A percentile compares a stretch with the other conserved stretches of the same genome.
Evolutionary conservation across 768 basidiomycete species (phyloP).

Genomic region (Trametes maxima): DNA sequence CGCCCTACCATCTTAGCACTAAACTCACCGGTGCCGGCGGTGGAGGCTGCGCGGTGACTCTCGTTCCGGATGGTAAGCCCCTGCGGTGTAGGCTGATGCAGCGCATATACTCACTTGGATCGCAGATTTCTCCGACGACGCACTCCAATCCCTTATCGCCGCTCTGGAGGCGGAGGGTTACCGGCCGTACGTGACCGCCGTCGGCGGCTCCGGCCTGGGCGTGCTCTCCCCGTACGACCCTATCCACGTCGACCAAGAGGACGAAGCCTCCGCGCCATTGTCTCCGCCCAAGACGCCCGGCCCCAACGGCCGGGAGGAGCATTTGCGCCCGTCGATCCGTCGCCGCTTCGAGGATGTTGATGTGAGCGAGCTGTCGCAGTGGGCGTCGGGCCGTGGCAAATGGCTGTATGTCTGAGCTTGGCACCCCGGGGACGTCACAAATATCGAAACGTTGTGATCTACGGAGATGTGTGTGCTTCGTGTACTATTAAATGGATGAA

Average conservation of each 20-base stretch:
- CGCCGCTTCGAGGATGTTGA: conserved; percentile 47
- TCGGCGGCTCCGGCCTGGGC: conserved; percentile 93
- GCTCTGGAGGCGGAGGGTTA: conserved; percentile 66
- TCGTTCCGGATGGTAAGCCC: conserved; percentile 86
- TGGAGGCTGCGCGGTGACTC: conserved; percentile 95
- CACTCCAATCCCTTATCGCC: conserved; percentile 58
- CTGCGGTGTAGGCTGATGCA: neutral
- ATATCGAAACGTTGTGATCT: neutral
- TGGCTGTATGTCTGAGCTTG: conserved; percentile 61
- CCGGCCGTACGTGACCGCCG: conserved; percentile 85
- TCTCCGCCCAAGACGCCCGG: conserved; percentile 35
- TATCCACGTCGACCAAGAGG: neutral
- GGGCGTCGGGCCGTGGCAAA: conserved; percentile 55
- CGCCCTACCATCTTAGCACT: conserved; percentile 76
- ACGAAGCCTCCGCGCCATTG: conserved; percentile 18
- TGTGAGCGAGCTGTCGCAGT: conserved; percentile 48
- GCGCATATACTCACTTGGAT: neutral
- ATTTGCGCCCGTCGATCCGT: conserved; percentile 28
- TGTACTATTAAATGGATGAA: neutral
- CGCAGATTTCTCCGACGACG: conserved; percentile 70
- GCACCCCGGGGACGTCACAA: neutral
- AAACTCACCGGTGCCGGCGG: conserved; percentile 98
- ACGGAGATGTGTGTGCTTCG: too few relatives aligned
- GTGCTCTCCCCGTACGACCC: conserved; percentile 61
- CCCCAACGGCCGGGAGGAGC: conserved; percentile 9